Base-by-base conservation (phyloP, 2,329 filamentous ascomycete species). In the Epichloe bromicola region DNA sequence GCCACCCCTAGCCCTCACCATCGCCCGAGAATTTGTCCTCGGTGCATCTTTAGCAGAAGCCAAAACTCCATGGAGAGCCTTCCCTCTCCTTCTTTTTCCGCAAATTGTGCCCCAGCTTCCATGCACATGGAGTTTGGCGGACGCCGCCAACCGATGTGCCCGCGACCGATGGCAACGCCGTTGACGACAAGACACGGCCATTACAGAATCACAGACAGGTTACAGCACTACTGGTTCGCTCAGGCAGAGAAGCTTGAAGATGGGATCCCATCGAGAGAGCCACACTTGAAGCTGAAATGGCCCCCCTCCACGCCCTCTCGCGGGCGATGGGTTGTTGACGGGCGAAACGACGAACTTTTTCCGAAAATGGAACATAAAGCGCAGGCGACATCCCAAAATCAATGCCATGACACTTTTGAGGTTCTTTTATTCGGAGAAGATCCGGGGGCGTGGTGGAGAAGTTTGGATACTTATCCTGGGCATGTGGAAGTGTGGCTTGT, bases 331-430 rank as follows among this genome's bases (percentile, higher is more conserved):
- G 17, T 20, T 20, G 39, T 41, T 26, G 20, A 33, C 20, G 20
- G 42, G 8, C 42, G 20, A 46, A 36, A 7, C 15, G 10, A 36
- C 7, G 26, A 8, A 23, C 17, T 26, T 20, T 23, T 36, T 40
- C 30, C 47, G 12, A 37, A 38, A 42, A 36, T 37, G 26, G 47
- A 26, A 36, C 15, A 26, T 36, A 49, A 34, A 34, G 8, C 17
- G 26, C 47, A 49, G 10, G 7, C 17, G 47, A 38, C n/a, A 48
- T 10, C 17, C 12, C 33, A 17, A 26, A 26, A n/a, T 71, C 52
- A 80, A 81, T 62, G 76, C 77, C 11, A 79, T 80, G 77, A 78
- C 74, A 46, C 56, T 79, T 58, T 75, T 63, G 55, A 36, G 56
- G 5, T 41, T 5, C 12, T 19, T 11, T 41, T 8, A 3, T 5